Conservation (phyloP, 768 basidiomycete species). For the Podaxis sp. region DNA sequence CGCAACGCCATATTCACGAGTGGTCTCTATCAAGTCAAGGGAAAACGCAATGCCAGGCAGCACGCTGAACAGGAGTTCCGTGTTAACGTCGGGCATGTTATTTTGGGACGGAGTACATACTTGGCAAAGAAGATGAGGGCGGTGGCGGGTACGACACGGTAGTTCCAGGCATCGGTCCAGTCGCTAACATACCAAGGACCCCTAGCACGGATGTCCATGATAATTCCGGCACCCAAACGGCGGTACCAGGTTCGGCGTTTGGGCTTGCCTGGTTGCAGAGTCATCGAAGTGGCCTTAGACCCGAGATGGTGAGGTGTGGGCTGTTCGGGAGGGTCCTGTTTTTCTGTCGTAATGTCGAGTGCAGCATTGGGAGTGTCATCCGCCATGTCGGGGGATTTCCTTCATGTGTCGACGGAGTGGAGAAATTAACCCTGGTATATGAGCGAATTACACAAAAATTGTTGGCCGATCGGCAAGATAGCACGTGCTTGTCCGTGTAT, state of each 20-base stretch:
- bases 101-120: constrained; percentile 35
- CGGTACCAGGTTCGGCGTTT: constrained; percentile 25
- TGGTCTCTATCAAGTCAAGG: constrained; percentile 88
- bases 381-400: not conserved
- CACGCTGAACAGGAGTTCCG: constrained; percentile 42
- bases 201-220: constrained; percentile 66
- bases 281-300: constrained; percentile 2
- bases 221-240: constrained; percentile 58
- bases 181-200: constrained; percentile 81
- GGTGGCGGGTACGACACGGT: constrained; percentile 85
- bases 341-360: not conserved
- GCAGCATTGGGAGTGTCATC: not conserved
- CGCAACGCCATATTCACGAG: constrained; percentile 83
- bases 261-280: not conserved
- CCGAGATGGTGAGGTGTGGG: not conserved
- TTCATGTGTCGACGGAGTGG: not conserved
- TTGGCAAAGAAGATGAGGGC: constrained; percentile 85
- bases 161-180: constrained; percentile 92
- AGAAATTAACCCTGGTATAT: not conserved
- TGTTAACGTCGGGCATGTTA: not conserved
- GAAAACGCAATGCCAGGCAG: constrained; percentile 92
- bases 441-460: not conserved
- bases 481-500: not conserved
- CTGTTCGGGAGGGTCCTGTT: not conserved
- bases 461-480: constrained; percentile 1